phyloP scores from a whole-genome alignment of 768 basidiomycete species.

The Leccinellum albellum region DNA sequence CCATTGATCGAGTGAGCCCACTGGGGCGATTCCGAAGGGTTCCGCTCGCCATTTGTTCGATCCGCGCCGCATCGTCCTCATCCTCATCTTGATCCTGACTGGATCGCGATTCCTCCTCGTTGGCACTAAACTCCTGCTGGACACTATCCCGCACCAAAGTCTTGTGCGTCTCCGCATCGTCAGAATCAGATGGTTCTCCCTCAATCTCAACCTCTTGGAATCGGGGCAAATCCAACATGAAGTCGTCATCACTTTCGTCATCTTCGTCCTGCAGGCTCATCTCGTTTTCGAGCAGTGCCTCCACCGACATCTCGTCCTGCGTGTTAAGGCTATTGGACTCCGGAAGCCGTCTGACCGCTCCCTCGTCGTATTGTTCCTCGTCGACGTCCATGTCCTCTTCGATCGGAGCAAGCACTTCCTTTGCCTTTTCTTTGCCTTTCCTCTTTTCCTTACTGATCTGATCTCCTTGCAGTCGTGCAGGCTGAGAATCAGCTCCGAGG shows the following conservation, averaged over 20 bases:
- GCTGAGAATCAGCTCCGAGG: background rate
- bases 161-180: conserved; percentile 28
- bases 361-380: background rate
- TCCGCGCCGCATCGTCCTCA: conserved; percentile 6
- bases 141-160: conserved; percentile 4
- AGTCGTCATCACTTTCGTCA: background rate
- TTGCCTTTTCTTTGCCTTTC: background rate
- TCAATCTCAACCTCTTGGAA: conserved; percentile 9
- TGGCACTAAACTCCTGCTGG: background rate
- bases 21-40: background rate
- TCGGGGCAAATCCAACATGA: background rate
- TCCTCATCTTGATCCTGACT: background rate
- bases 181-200: conserved; percentile 23
- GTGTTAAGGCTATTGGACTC: background rate
- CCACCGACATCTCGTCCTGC: conserved; percentile 22
- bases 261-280: background rate
- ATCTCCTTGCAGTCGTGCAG: background rate
- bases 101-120: background rate
- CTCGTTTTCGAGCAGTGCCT: conserved; percentile 17
- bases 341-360: background rate
- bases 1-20: conserved; percentile 12
- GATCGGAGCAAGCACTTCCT: background rate
- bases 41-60: conserved; percentile 15
- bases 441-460: conserved; percentile 1
- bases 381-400: conserved; percentile 6